phyloP scores from a whole-genome alignment of 345 rosid species.

The Isatis tinctoria region DNA sequence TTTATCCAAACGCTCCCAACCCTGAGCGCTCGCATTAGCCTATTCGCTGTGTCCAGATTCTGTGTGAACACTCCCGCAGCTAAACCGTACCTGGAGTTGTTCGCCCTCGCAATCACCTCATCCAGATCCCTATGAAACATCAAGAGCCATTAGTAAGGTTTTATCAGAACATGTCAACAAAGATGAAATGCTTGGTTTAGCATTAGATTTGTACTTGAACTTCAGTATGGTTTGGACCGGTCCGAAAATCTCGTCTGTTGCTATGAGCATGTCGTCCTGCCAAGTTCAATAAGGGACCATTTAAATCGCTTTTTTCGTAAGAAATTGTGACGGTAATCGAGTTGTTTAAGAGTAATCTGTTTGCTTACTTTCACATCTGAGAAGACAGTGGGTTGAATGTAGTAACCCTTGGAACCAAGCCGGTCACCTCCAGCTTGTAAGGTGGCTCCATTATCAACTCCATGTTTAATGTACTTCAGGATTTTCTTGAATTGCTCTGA shows the following conservation, averaged over 20 bases:
- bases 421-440: conserved; percentile 86
- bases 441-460: conserved; percentile 79
- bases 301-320: neutral
- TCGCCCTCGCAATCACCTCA: conserved; percentile 71
- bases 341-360: neutral
- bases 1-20: conserved; percentile 83
- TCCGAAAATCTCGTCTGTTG: conserved; percentile 88
- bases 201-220: conserved; percentile 51
- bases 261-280: conserved; percentile 92
- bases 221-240: conserved; percentile 89
- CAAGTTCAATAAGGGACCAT: neutral
- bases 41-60: conserved; percentile 70
- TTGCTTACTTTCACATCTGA: conserved; percentile 67
- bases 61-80: conserved; percentile 89
- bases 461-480: conserved; percentile 58
- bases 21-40: conserved; percentile 58
- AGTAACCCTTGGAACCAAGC: conserved; percentile 71
- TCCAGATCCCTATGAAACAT: conserved; percentile 54
- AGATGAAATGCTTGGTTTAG: conserved; percentile 5
- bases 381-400: conserved; percentile 94
- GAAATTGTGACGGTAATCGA: neutral
- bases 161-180: neutral
- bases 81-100: conserved; percentile 54
- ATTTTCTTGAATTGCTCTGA: conserved; percentile 69
- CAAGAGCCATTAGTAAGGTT: neutral